Percentiles rank a stretch among this genome's conserved stretches.
Conservation (phyloP, 768 basidiomycete genomes). For the Ramaria sp. region DNA sequence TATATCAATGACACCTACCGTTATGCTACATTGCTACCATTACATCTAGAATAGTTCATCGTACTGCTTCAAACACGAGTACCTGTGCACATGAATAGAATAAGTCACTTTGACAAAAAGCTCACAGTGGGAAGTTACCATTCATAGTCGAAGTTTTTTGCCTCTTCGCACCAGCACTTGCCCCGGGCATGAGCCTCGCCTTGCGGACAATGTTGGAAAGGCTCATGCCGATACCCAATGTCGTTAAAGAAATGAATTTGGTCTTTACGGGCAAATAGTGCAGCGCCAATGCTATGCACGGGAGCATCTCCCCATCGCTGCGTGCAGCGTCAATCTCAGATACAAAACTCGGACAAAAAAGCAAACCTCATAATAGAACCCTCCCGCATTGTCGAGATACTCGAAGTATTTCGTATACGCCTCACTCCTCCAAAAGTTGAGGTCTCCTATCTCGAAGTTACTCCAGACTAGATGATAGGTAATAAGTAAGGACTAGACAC, state of each 20-base stretch:
- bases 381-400: conserved; percentile 65
- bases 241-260: conserved; percentile 94
- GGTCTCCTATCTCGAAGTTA: conserved; percentile 84
- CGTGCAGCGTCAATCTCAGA: background rate
- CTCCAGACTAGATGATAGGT: conserved; percentile 56
- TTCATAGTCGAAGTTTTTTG: conserved; percentile 56
- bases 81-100: conserved; percentile 33
- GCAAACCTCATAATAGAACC: conserved; percentile 80
- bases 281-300: conserved; percentile 82
- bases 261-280: conserved; percentile 78
- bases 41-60: conserved; percentile 41
- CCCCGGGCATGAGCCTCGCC: conserved; percentile 64
- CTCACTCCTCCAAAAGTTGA: conserved; percentile 77
- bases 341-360: conserved; percentile 10
- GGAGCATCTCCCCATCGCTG: conserved; percentile 94
- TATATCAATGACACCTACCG: background rate
- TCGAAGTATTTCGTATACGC: conserved; percentile 80
- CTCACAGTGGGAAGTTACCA: background rate
- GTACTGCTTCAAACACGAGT: conserved; percentile 78
- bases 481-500: background rate
- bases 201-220: conserved; percentile 88
- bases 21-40: conserved; percentile 1
- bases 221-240: conserved; percentile 87
- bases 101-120: background rate
- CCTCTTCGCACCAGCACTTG: conserved; percentile 77